A percentile compares a stretch with the other conserved stretches of the same genome.
These are phyloP conservation scores for Pythium aristosporum DNA, from an alignment of 352 stramenopile species.

Conservation along the genomic window DNA sequence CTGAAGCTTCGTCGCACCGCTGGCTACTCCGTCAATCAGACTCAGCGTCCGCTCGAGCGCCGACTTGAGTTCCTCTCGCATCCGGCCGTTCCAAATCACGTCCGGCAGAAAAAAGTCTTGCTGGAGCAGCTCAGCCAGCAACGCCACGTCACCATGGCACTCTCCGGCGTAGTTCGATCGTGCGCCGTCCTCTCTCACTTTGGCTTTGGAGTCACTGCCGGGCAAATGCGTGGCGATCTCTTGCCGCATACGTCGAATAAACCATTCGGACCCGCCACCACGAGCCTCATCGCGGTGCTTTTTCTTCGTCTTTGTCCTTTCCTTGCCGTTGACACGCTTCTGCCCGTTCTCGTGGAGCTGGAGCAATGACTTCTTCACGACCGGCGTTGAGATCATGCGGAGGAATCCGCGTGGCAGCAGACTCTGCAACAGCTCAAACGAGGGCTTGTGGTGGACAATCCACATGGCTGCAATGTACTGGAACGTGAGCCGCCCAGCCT, in stretches of 20 bases:
- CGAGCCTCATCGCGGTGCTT: conserved; percentile 20
- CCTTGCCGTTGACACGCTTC: conserved; percentile 3
- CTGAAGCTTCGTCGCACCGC: neutral
- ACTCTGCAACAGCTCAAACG: conserved; percentile 63
- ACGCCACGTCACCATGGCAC: conserved; percentile 59
- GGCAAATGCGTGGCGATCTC: conserved; percentile 50
- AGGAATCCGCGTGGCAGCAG: conserved; percentile 75
- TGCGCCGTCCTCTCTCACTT: conserved; percentile 38
- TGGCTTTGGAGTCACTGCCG: conserved; percentile 21
- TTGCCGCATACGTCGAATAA: conserved; percentile 68
- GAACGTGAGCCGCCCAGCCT: conserved; percentile 62
- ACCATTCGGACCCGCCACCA: conserved; percentile 39
- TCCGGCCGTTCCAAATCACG: conserved; percentile 74
- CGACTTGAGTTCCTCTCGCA: conserved; percentile 50
- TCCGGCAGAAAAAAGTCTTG: conserved; percentile 79
- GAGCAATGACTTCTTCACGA: conserved; percentile 45
- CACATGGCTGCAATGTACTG: conserved; percentile 77
- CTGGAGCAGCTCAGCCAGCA: conserved; percentile 62
- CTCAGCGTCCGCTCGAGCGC: conserved; percentile 20
- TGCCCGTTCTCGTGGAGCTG: neutral
- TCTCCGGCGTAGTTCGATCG: conserved; percentile 76
- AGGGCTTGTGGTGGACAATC: conserved; percentile 72
- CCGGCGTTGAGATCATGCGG: conserved; percentile 64
- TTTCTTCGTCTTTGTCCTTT: conserved; percentile 12
- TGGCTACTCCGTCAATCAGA: conserved; percentile 9